Evolutionary conservation across 176 grass and related monocot genomes (phyloP).

Genomic region (Rhipidocladum racemiflorum): DNA sequence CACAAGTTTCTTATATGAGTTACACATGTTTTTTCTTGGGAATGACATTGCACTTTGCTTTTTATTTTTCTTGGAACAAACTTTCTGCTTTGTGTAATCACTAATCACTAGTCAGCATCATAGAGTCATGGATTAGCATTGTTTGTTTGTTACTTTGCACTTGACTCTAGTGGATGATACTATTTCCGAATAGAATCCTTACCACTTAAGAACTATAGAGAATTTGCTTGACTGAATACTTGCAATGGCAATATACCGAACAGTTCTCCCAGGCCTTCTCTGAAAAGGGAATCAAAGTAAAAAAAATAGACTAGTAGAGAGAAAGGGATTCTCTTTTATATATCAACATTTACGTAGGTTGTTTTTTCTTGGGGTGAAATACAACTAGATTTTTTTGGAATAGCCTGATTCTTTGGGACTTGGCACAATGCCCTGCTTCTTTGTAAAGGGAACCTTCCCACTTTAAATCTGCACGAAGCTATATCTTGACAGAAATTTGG

Average conservation of each 20-base stretch:
- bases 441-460: neutral
- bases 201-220: neutral
- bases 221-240: neutral
- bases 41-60: neutral
- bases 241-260: neutral
- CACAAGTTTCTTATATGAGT: neutral
- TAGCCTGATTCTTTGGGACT: neutral
- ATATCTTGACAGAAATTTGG: neutral
- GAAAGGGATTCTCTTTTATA: neutral
- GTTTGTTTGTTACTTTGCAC: neutral
- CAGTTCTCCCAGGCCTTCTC: neutral
- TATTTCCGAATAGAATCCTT: slow-evolving; percentile 1
- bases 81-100: slow-evolving; percentile 17
- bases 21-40: neutral
- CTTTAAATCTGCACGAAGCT: neutral
- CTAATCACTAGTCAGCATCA: slow-evolving; percentile 9
- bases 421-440: neutral
- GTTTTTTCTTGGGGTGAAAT: neutral
- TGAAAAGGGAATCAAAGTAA: neutral
- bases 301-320: neutral
- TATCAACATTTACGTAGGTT: slow-evolving; percentile 5
- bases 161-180: slow-evolving; percentile 3
- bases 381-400: neutral
- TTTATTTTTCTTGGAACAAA: slow-evolving; percentile 6
- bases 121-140: neutral